Base-by-base conservation (phyloP, 768 basidiomycete genomes). In the Xerocomellus chrysenteron region DNA sequence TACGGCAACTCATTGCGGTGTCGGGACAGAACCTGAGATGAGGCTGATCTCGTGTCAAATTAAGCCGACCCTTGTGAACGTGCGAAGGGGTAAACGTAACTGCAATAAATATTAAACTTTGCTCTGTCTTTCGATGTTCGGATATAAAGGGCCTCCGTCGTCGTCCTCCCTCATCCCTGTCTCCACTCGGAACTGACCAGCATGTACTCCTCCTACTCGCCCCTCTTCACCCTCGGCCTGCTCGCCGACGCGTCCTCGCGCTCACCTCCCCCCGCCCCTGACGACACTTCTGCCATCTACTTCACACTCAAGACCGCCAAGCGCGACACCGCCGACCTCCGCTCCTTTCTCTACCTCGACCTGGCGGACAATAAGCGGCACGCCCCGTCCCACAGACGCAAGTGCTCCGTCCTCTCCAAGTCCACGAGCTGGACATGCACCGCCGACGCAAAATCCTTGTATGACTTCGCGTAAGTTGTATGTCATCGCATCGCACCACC, bases 301-400 rank as follows among this genome's bases (percentile, higher is more conserved):
- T 77, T 80, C 55, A 80, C 81, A 2, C 65, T 81, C 42, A 75
- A 77, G 60, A 71, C 76, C 16, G 56, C 61, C 39, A 73, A 72
- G 50, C 74, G 77, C 33, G 75, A 78, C 64, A 57, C 68, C 3
- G 54, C 62, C 44, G 72, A 79, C 57, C 74, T 69, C 58, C 79
- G 82, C 41, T 88, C 87, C 3, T 88, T 87, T 68, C 79, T 88
- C 49, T 87, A 82, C 36, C 80, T 88, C 52, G 87, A 88, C 68
- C 78, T 86, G 5, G 86, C 85, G 39, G 82, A 84, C 67, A 75
- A 77, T 26, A 74, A 75, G 4, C 66, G 73, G 53, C 72, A 75
- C 39, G 72, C 77, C 3, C 77, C 76, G 44, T 75, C 74, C 28
- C 66, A 75, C 41, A 61, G 65, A 17, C 70, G 73, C 48, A 78